Base-by-base conservation (phyloP, 108 stramenopile species). In the Discostella pseudostelligera region DNA sequence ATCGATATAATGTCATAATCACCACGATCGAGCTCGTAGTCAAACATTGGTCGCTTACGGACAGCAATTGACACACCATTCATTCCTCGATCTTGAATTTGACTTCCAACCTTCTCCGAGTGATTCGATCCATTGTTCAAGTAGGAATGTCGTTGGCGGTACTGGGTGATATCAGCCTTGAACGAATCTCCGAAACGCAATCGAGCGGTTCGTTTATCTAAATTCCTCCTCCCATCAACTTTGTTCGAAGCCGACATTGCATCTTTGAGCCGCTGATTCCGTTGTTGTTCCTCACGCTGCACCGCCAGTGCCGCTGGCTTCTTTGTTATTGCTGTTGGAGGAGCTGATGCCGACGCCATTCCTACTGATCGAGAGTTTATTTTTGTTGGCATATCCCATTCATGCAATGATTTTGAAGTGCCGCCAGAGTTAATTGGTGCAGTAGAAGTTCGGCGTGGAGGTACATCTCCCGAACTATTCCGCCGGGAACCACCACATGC, bases 11-110 rank as follows among this genome's bases (percentile, higher is more conserved):
- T 53, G 21, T 83, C 85, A 53, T 69, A 80, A 50, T 83, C 83
- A 25, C 72, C 80, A 25, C 72, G 49, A 50, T 75, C 64, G 29
- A 77, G 46, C 63, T 86, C 85, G 51, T 77, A 78, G 19, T 79
- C 60, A 42, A 83, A 82, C 35, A 86, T 74, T n/a, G 85, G 85
- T 58, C 85, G 76, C 51, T 86, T 86, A 3, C 85, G 70, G 17
- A 86, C 62, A 39, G 69, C 78, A 50, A 86, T 79, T 19, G 61
- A 67, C 6, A 85, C 62, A n/a, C 77, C 72, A 60, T 80, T 81
- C 44, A 73, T 32, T 29, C 40, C 56, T 10, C 77, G 67, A 36
- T 76, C 70, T 58, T 72, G 58, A 29, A 67, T 76, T 40, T 63
- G 50, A 43, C 56, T 68, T 46, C 56, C 67, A 19, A 32, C 39